Conservation (phyloP, 2,329 filamentous ascomycete genomes). For the Xylariaceae sp. region DNA sequence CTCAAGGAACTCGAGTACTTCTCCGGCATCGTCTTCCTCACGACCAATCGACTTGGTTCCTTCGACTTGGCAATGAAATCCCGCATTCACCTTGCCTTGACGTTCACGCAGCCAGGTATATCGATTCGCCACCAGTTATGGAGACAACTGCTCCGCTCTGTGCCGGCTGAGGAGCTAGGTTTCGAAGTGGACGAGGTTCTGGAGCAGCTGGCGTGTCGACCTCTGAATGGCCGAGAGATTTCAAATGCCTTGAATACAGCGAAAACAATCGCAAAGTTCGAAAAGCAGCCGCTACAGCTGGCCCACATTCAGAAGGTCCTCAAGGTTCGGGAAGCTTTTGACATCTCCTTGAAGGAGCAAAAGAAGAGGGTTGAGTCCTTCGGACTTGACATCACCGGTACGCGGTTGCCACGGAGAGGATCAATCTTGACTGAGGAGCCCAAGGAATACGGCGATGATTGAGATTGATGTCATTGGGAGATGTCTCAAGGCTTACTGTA, state of each 20-base stretch:
- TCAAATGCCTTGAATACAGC: slow-evolving; percentile 15
- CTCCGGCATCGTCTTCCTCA: slow-evolving; percentile 35
- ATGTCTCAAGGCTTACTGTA: no score
- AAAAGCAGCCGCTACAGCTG: slow-evolving; percentile 5
- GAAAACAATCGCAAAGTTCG: slow-evolving; percentile 6
- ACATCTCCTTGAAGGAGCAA: slow-evolving; percentile 5
- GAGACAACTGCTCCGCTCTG: slow-evolving; percentile 3
- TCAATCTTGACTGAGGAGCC: slow-evolving; percentile 9
- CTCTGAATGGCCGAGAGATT: slow-evolving; percentile 17
- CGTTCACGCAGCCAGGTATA: slow-evolving; percentile 19
- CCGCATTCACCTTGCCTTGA: slow-evolving; percentile 32
- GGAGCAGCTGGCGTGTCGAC: slow-evolving; percentile 3
- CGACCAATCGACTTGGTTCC: slow-evolving; percentile 36
- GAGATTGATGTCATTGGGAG: no score
- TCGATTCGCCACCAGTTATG: slow-evolving; percentile 5
- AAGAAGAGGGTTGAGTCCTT: slow-evolving; percentile 5
- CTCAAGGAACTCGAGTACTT: slow-evolving; percentile 34
- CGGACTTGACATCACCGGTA: not conserved
- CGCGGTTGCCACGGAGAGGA: slow-evolving; percentile 5
- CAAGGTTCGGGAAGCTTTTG: slow-evolving; percentile 6
- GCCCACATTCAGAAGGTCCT: slow-evolving; percentile 7
- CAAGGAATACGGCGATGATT: slow-evolving; percentile 2
- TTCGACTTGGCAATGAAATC: slow-evolving; percentile 39
- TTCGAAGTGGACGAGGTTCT: slow-evolving; percentile 2
- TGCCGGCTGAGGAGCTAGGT: slow-evolving; percentile 7